Evolutionary conservation across 352 stramenopile species (phyloP), one percentile per base, ranked within the genome.

Genomic region (Paralagenidium karlingii): DNA sequence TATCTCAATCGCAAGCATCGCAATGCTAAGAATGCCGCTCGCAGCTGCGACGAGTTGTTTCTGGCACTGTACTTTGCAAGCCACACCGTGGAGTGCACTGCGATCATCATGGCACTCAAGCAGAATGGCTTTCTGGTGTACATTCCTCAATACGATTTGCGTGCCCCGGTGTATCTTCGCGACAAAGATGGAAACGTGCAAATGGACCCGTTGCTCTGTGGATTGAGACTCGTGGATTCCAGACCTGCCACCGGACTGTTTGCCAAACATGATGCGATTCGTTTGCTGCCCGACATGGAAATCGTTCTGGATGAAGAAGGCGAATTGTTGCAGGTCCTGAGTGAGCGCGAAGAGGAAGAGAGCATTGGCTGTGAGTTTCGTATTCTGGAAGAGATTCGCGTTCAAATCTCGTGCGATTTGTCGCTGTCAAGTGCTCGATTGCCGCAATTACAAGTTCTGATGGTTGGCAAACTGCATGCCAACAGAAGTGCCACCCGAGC

Each of bases 81-180:
- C 25, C 75, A 95, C 51, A 73, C 71, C 1, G 67, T 93, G 10
- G 69, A 74, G 16, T 77, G 83, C 1, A 50, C 77, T 18, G 89
- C 83, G 16, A 82, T 96, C 38, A 87, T 97, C 32, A 88, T 79
- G 33, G 61, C 76, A 24, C 57, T 97, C 49, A 82, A 89, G 51
- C 60, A 84, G 41, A 97, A 97, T 51, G 89, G 89, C 8, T 85
- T 97, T 48, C 77, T 94, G 18, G 85, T 93, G 18, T 97, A 96
- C 55, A 57, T 97, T 11, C 89, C 89, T 8, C 76, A 79, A 32
- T 96, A 96, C 50, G 87, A 96, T 45, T 47, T 96, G 18, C 82
- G 83, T 34, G 83, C 74, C 2, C 85, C 86, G 10, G 82, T 97
- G 25, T 97, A 94, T 58, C 60, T 97, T 16, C 67, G 67, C 19